Conservation (phyloP, 208 protist genomes). For the Acanthamoeba polyphaga region DNA sequence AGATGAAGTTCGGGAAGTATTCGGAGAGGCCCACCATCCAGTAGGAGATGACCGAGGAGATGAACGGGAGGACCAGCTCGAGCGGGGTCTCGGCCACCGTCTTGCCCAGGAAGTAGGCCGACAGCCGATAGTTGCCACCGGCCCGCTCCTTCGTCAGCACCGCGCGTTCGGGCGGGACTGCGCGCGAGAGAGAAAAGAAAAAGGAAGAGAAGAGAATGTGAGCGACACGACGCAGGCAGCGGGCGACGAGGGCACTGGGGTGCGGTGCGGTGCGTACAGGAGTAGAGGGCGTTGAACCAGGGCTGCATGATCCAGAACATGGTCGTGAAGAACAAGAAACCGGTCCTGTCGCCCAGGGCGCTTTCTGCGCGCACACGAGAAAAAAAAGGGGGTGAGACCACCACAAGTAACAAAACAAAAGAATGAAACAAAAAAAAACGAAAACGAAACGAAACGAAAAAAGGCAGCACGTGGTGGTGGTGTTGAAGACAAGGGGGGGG, state of each 20-base stretch:
- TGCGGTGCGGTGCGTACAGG: slow-evolving; percentile 26
- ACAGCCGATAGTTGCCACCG: slow-evolving; percentile 50
- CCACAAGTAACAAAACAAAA: too few species aligned
- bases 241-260: too few species aligned
- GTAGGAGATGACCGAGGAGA: slow-evolving; percentile 80
- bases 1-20: slow-evolving; percentile 60
- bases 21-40: slow-evolving; percentile 70
- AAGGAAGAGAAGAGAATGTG: too few species aligned
- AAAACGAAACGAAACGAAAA: too few species aligned
- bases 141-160: slow-evolving; percentile 79
- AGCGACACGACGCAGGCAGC: too few species aligned
- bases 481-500: slow-evolving; percentile 79
- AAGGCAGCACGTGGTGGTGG: too few species aligned
- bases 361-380: too few species aligned
- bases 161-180: slow-evolving; percentile 71
- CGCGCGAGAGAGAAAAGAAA: not conserved
- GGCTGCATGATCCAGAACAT: slow-evolving; percentile 80
- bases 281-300: slow-evolving; percentile 62
- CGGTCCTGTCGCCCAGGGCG: slow-evolving; percentile 23
- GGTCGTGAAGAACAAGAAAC: slow-evolving; percentile 81
- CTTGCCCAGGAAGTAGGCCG: slow-evolving; percentile 82
- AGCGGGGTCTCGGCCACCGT: slow-evolving; percentile 74
- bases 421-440: too few species aligned
- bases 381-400: too few species aligned
- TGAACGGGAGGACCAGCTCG: slow-evolving; percentile 72